phyloP scores from a whole-genome alignment of 331 rosid genomes.

The Quercus lobata region DNA sequence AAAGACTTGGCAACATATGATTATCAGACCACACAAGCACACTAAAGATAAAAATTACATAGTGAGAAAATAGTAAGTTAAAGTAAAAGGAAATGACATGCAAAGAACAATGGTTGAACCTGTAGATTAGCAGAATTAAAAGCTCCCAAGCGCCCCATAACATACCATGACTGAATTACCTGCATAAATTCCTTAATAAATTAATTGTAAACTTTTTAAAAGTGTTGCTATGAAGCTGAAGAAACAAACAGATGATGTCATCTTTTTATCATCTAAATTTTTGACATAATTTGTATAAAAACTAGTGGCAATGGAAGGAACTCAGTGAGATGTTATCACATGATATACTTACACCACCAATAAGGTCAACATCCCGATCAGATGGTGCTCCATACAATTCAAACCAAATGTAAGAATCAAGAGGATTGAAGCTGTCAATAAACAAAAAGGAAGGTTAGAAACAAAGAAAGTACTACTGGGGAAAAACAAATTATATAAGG shows the following conservation, averaged over 20 bases:
- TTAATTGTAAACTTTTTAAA: background rate
- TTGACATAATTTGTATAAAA: background rate
- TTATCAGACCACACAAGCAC: background rate
- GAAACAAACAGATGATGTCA: background rate
- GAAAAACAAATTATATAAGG: background rate
- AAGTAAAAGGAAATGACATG: background rate
- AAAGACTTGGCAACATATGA: background rate
- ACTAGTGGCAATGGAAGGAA: background rate
- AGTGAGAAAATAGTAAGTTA: background rate
- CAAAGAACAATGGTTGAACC: constrained; percentile 36
- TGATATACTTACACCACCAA: constrained; percentile 66
- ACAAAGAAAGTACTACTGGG: background rate
- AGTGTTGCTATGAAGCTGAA: background rate
- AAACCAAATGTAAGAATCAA: constrained; percentile 85
- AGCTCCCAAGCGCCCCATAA: constrained; percentile 93
- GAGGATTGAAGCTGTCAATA: constrained; percentile 79
- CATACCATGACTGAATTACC: constrained; percentile 96
- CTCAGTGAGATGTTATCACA: background rate
- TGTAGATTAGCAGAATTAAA: constrained; percentile 87
- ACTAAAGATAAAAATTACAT: background rate
- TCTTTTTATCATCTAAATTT: background rate
- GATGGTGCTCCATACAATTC: constrained; percentile 82
- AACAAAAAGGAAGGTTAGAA: background rate
- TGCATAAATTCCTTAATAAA: constrained; percentile 33
- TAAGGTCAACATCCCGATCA: constrained; percentile 73